These are phyloP conservation scores for Flaveria linearis DNA, from an alignment of 129 eudicot species.

Conservation along the genomic window DNA sequence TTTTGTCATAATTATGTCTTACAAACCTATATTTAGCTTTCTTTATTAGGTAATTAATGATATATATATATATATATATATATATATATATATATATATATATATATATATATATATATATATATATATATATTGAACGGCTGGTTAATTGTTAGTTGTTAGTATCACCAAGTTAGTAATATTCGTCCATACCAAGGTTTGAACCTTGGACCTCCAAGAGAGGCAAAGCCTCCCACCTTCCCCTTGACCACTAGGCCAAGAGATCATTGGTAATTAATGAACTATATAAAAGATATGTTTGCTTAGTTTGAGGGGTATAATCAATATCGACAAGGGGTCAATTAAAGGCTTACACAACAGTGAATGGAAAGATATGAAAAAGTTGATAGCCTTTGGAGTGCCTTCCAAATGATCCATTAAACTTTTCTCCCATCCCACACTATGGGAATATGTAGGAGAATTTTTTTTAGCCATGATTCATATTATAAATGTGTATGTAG, in stretches of 20 bases:
- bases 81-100: too few species aligned
- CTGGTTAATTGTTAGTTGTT: too few species aligned
- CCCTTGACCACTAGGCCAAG: too few species aligned
- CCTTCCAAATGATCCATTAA: constrained; percentile 42
- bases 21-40: constrained; percentile 22
- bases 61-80: too few species aligned
- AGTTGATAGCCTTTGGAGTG: constrained; percentile 47
- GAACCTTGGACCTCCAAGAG: too few species aligned
- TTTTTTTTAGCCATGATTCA: not conserved
- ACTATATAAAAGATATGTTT: constrained; percentile 38
- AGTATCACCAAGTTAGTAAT: too few species aligned
- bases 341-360: constrained; percentile 30
- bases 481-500: not conserved
- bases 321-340: constrained; percentile 23
- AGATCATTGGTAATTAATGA: constrained; percentile 35
- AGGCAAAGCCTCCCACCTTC: too few species aligned
- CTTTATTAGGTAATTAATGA: constrained; percentile 32
- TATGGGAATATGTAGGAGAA: not conserved
- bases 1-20: not conserved
- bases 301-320: constrained; percentile 40
- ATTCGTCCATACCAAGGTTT: too few species aligned
- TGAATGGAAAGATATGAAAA: constrained; percentile 42
- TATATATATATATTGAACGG: too few species aligned
- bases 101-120: too few species aligned
- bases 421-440: constrained; percentile 16